phyloP scores from a whole-genome alignment of 169 alveolate genomes.

The Cardiosporidium cionae region DNA sequence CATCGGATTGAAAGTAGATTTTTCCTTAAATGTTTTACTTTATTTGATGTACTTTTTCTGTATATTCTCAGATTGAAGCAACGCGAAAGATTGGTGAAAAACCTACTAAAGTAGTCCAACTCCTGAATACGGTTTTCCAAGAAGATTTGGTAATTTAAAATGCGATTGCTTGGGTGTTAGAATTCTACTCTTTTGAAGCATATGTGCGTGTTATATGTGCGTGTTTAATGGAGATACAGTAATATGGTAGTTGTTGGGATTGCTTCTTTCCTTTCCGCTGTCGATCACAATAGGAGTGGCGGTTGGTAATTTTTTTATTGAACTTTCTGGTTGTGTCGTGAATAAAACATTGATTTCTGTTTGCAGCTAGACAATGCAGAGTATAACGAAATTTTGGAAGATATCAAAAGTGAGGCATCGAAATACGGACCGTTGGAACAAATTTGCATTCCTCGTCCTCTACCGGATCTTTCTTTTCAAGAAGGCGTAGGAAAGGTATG shows the following conservation, averaged over 20 bases:
- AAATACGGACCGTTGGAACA: constrained; percentile 72
- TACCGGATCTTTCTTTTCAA: constrained; percentile 55
- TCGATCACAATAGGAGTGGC: too few relatives aligned
- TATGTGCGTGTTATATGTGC: too few relatives aligned
- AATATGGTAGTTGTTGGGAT: too few relatives aligned
- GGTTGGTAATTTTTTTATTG: too few relatives aligned
- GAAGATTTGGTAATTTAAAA: constrained; percentile 63
- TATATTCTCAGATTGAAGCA: constrained; percentile 72
- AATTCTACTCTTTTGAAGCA: too few relatives aligned
- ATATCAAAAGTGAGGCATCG: constrained; percentile 66
- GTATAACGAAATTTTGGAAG: constrained; percentile 57
- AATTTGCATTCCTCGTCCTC: constrained; percentile 66
- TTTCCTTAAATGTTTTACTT: too few relatives aligned
- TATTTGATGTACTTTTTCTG: too few relatives aligned
- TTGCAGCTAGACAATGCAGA: neutral
- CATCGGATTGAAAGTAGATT: too few relatives aligned
- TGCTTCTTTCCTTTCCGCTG: too few relatives aligned
- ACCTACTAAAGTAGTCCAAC: constrained; percentile 72
- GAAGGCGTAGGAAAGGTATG: constrained; percentile 51
- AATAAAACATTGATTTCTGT: neutral
- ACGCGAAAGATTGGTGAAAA: constrained; percentile 65
- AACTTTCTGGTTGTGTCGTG: neutral
- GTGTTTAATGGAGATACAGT: too few relatives aligned
- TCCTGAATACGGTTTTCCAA: constrained; percentile 68
- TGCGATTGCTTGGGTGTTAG: too few relatives aligned